Evolutionary conservation across 1,139 yeast species (phyloP), one percentile per base, ranked within the genome.

Genomic region (Arxiozyma telluris): DNA sequence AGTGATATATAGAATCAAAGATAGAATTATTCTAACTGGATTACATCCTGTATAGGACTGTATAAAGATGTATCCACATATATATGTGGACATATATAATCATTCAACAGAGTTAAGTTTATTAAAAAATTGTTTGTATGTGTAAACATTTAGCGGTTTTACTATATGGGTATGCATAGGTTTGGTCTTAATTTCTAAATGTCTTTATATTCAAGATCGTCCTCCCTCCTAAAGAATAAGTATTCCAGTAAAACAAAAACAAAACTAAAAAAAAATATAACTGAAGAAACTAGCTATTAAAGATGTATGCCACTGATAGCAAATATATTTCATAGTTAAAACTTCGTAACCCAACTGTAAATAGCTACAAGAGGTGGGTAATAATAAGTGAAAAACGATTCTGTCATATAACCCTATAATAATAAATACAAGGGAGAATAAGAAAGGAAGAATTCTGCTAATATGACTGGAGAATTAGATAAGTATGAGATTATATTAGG

Each of bases 401-500:
- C 12, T 34, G 4, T 15, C n/a, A 34, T 34, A 34, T 2, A 15
- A 15, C 17, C 5, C 6, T 34, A 4, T 12, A 5, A 30, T 34
- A 4, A 34, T 12, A 12, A 34, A 8, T 27, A 27, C 8, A 5
- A 15, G 47, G 22, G n/a, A 44, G n/a, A 5, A 7, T 44, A n/a
- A 44, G 8, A 2, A 44, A 44, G 11, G n/a, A 34, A 12, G 39
- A 34, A 12, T 34, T 34, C n/a, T 34, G 6, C 4, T 15, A 4
- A 4, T 15, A 34, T 8, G 2, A 48, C 18, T 27, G 25, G n/a
- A n/a, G 34, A 50, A 21, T 20, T 39, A 41, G 44, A 42, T 73
- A 54, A 57, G 25, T 66, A 59, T 44, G 64, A 64, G 7, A 50
- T 89, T 25, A 73, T 89, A 1, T 74, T 93, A 17, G 97, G 96